Evolutionary conservation across 2,329 filamentous ascomycete species (phyloP).

Genomic region (Claviceps sp.): DNA sequence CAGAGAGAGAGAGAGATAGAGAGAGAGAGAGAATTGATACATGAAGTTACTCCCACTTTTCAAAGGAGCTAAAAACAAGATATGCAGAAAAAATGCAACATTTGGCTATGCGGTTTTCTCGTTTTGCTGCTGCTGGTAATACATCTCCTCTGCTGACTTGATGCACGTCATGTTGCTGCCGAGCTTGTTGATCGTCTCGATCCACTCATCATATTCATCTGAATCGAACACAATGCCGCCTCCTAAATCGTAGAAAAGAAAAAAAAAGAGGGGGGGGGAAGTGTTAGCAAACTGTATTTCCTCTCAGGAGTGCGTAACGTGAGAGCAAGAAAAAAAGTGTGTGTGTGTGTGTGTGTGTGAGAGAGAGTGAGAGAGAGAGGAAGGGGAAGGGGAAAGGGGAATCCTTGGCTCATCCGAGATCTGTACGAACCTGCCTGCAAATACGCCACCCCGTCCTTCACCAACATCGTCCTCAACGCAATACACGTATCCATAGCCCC

Average conservation of each 20-base stretch:
- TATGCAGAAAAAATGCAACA: neutral
- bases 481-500: constrained; percentile 86
- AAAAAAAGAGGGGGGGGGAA: no score
- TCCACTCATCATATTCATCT: constrained; percentile 82
- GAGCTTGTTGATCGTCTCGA: constrained; percentile 92
- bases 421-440: constrained; percentile 54
- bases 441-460: constrained; percentile 84
- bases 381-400: neutral
- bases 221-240: constrained; percentile 93
- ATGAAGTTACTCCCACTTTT: no score
- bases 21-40: no score
- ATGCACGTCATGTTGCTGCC: constrained; percentile 84
- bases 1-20: no score
- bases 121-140: constrained; percentile 24
- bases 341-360: no score
- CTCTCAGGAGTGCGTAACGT: neutral
- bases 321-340: neutral
- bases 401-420: neutral
- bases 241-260: constrained; percentile 20
- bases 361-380: neutral
- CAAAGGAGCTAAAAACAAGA: constrained; percentile 5
- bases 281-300: neutral
- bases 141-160: constrained; percentile 63
- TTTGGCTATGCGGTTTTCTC: neutral
- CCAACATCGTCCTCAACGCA: constrained; percentile 78